phyloP scores from a whole-genome alignment of 257 asterid genomes.

The Solanum rostratum region DNA sequence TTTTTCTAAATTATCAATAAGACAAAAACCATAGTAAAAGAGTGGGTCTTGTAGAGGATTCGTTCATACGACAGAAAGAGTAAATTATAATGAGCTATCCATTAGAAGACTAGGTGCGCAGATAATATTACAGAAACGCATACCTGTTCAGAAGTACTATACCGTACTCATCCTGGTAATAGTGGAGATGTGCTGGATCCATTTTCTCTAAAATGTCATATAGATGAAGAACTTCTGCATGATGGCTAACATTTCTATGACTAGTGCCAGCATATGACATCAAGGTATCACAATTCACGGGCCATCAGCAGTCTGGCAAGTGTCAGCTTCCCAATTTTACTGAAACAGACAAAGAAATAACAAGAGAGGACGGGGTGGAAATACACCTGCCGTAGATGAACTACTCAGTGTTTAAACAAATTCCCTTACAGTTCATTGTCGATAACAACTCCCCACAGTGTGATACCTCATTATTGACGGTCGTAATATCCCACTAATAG shows the following conservation, averaged over 20 bases:
- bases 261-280: slow-evolving; percentile 24
- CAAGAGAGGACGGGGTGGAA: slow-evolving; percentile 2
- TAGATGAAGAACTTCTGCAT: slow-evolving; percentile 66
- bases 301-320: slow-evolving; percentile 92
- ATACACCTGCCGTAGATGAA: background rate
- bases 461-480: slow-evolving; percentile 51
- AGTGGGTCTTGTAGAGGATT: background rate
- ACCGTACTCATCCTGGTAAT: slow-evolving; percentile 70
- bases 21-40: background rate
- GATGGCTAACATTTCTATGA: slow-evolving; percentile 17
- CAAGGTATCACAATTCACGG: slow-evolving; percentile 40
- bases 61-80: background rate
- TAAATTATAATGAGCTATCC: background rate
- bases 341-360: slow-evolving; percentile 16
- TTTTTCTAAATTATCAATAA: background rate
- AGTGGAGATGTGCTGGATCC: slow-evolving; percentile 63
- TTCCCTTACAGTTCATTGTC: slow-evolving; percentile 52
- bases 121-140: background rate
- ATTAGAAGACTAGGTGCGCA: background rate
- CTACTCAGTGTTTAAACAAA: background rate
- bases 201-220: slow-evolving; percentile 57
- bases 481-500: slow-evolving; percentile 35
- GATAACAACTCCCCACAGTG: slow-evolving; percentile 66
- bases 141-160: slow-evolving; percentile 70
- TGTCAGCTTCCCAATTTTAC: slow-evolving; percentile 94